A percentile compares a stretch with the other conserved stretches of the same genome.
These are phyloP conservation scores for Leucocoprinus birnbaumii DNA, from an alignment of 768 basidiomycete genomes.

Conservation along the genomic window DNA sequence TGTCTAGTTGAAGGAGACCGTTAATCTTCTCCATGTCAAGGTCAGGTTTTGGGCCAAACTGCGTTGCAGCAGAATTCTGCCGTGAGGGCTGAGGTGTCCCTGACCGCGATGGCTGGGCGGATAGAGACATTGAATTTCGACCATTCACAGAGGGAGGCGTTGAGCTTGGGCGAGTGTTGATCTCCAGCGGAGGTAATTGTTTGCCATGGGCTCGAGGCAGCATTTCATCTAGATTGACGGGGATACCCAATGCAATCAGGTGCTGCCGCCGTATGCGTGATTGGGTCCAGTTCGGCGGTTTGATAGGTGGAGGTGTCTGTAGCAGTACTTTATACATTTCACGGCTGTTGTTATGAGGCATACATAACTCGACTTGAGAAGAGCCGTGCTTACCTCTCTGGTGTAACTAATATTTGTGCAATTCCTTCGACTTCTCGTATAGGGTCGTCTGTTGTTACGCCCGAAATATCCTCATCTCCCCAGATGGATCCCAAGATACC, in stretches of 20 bases:
- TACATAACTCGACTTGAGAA: background rate
- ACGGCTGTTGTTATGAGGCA: slow-evolving; percentile 49
- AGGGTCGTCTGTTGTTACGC: slow-evolving; percentile 61
- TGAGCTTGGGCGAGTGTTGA: slow-evolving; percentile 79
- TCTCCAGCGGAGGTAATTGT: slow-evolving; percentile 75
- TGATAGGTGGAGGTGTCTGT: slow-evolving; percentile 68
- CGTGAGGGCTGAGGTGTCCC: slow-evolving; percentile 42
- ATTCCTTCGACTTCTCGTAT: slow-evolving; percentile 82
- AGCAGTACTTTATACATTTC: slow-evolving; percentile 72
- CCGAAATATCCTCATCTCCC: slow-evolving; percentile 46
- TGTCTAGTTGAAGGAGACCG: slow-evolving; percentile 59
- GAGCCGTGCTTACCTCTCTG: slow-evolving; percentile 56
- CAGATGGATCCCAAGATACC: slow-evolving; percentile 67
- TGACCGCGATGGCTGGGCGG: slow-evolving; percentile 47
- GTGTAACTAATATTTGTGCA: slow-evolving; percentile 71
- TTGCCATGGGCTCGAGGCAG: slow-evolving; percentile 64
- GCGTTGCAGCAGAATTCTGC: slow-evolving; percentile 30
- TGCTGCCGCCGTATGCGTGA: slow-evolving; percentile 90
- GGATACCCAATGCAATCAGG: slow-evolving; percentile 87
- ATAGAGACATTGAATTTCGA: slow-evolving; percentile 29
- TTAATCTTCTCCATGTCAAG: slow-evolving; percentile 66
- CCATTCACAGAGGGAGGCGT: slow-evolving; percentile 56
- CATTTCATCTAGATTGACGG: slow-evolving; percentile 93
- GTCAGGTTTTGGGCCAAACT: slow-evolving; percentile 76
- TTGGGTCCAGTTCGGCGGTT: slow-evolving; percentile 92